A percentile compares a stretch with the other conserved stretches of the same genome.
Evolutionary conservation across 805 yeast species (phyloP).

Genomic region (Myxozyma vanderwaltii): DNA sequence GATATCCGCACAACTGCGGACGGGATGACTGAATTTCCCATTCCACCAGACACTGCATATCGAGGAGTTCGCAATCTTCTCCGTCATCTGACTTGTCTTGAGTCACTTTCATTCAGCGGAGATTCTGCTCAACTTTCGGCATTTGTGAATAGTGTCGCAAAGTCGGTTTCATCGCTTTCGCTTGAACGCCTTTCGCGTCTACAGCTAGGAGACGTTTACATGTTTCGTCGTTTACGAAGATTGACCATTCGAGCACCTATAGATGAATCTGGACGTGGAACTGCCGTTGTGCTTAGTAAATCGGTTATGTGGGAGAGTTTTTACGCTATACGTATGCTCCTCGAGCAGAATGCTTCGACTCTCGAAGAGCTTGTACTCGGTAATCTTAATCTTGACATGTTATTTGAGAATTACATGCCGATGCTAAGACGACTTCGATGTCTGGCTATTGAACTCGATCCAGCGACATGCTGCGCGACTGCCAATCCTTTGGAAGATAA

Average conservation of each 20-base stretch:
- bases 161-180: constrained; percentile 16
- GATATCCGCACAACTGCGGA: constrained; percentile 20
- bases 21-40: constrained; percentile 26
- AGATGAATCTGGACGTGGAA: neutral
- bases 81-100: constrained; percentile 16
- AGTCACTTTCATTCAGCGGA: constrained; percentile 25
- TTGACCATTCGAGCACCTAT: constrained; percentile 23
- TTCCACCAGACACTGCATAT: constrained; percentile 23
- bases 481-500: neutral
- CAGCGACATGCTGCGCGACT: constrained; percentile 1
- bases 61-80: constrained; percentile 29
- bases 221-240: constrained; percentile 19
- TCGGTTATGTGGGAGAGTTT: constrained; percentile 29
- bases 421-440: constrained; percentile 16
- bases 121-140: constrained; percentile 32
- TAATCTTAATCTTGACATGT: constrained; percentile 25
- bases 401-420: constrained; percentile 28
- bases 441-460: constrained; percentile 22
- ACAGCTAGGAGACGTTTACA: constrained; percentile 30
- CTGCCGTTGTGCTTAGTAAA: constrained; percentile 14
- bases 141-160: constrained; percentile 18
- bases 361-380: constrained; percentile 30
- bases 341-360: constrained; percentile 30
- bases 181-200: constrained; percentile 22
- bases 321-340: constrained; percentile 31